These are phyloP conservation scores for Leishmania lainsoni DNA, from an alignment of 208 protist genomes.

Conservation along the genomic window DNA sequence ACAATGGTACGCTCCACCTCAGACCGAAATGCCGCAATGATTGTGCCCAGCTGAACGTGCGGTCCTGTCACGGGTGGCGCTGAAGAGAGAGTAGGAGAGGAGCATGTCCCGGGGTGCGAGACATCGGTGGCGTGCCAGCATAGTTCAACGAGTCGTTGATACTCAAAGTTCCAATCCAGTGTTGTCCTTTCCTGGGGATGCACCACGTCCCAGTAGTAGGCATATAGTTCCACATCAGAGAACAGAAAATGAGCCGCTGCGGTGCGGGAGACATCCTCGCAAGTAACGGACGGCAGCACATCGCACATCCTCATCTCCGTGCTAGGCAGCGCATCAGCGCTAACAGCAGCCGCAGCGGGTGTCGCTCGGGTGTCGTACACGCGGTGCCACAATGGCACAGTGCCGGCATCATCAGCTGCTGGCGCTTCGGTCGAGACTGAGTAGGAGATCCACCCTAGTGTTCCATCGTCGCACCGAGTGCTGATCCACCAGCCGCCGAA, in stretches of 20 bases:
- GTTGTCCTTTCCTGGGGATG: background rate
- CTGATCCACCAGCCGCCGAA: conserved; percentile 78
- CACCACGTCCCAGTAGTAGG: conserved; percentile 48
- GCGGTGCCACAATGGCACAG: conserved; percentile 29
- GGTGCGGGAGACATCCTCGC: background rate
- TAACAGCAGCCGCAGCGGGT: background rate
- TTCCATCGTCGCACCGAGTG: conserved; percentile 43
- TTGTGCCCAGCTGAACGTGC: background rate
- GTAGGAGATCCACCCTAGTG: conserved; percentile 45
- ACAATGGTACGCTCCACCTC: conserved; percentile 37
- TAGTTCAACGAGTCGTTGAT: conserved; percentile 46
- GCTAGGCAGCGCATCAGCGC: background rate
- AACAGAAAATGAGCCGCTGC: conserved; percentile 25
- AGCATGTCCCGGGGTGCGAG: background rate
- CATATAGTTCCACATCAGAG: conserved; percentile 26
- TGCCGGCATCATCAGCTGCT: background rate
- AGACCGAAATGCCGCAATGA: conserved; percentile 29
- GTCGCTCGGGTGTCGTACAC: conserved; percentile 42
- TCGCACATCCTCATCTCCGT: background rate
- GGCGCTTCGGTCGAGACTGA: background rate
- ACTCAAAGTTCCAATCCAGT: conserved; percentile 54
- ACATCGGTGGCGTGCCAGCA: conserved; percentile 7
- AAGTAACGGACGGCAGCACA: background rate
- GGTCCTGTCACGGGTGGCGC: background rate
- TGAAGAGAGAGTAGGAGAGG: background rate